Conservation (phyloP, 192 early-diverging fungal genomes). For the Gonapodya prolifera region DNA sequence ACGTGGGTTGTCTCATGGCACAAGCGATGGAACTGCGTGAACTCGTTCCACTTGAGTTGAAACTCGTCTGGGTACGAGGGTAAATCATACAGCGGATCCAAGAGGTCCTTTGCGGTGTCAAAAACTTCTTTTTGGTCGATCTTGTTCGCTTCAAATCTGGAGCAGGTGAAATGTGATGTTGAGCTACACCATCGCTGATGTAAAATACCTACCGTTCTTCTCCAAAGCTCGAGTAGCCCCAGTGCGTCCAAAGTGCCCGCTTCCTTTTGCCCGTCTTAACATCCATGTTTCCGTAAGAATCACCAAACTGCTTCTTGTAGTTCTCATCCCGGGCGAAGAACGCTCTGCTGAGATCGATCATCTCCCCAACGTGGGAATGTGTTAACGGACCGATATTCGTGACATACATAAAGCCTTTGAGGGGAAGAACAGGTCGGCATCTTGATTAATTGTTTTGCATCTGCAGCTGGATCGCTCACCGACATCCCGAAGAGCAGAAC, state of each 20-base stretch:
- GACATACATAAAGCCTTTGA: not conserved
- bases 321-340: not conserved
- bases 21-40: not conserved
- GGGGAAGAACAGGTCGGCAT: not conserved
- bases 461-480: not conserved
- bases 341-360: not conserved
- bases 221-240: not conserved
- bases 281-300: not conserved
- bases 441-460: not conserved
- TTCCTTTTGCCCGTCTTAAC: not conserved
- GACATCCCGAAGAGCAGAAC: not conserved
- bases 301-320: not conserved
- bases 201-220: not conserved
- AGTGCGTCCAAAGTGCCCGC: not conserved
- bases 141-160: not conserved
- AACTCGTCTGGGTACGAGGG: constrained; percentile 4
- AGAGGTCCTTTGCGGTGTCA: not conserved
- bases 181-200: no score
- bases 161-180: not conserved
- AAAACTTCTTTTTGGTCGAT: constrained; percentile 5
- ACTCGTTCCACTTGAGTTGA: not conserved
- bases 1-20: not conserved
- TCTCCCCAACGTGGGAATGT: not conserved
- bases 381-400: not conserved
- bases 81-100: not conserved